These are phyloP conservation scores for Lentithecium fluviatile DNA, from an alignment of 495 filamentous ascomycete genomes.

Conservation along the genomic window DNA sequence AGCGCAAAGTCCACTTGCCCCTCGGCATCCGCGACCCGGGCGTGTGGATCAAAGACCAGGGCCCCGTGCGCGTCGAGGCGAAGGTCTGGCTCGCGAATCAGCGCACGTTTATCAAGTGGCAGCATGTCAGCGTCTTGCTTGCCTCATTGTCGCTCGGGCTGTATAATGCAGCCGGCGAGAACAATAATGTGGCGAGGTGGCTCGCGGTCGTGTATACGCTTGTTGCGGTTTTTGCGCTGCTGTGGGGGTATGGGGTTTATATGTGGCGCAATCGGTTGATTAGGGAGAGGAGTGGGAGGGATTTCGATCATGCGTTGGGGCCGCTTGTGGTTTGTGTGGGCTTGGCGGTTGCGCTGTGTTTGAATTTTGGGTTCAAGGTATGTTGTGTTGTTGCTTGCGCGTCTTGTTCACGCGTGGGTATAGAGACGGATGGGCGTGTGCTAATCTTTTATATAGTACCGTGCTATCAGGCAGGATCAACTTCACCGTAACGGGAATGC, in stretches of 20 bases:
- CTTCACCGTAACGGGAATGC: too few relatives aligned
- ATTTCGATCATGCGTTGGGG: constrained; percentile 85
- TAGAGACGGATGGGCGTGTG: neutral
- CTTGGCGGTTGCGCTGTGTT: constrained; percentile 69
- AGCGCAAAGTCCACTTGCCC: constrained; percentile 55
- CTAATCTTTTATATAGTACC: constrained; percentile 21
- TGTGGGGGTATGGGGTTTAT: constrained; percentile 86
- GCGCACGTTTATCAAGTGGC: constrained; percentile 96
- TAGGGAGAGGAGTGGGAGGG: constrained; percentile 75
- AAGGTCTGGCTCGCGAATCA: constrained; percentile 99
- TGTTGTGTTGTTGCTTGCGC: neutral
- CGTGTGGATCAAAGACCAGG: constrained; percentile 87
- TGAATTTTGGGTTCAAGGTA: constrained; percentile 86
- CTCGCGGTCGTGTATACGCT: constrained; percentile 78
- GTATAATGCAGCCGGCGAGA: constrained; percentile 77
- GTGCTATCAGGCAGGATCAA: neutral
- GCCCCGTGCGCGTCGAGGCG: constrained; percentile 84
- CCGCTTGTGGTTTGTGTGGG: constrained; percentile 81
- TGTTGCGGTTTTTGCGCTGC: constrained; percentile 77
- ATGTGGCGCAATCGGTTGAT: constrained; percentile 75
- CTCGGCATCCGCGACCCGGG: constrained; percentile 82
- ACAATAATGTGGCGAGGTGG: constrained; percentile 66
- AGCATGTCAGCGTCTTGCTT: constrained; percentile 84
- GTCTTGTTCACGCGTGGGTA: neutral
- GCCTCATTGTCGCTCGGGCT: constrained; percentile 78